Percentiles rank a stretch among this genome's conserved stretches.
Evolutionary conservation across 169 alveolate species (phyloP).

Genomic region (Plasmodium yoelii): DNA sequence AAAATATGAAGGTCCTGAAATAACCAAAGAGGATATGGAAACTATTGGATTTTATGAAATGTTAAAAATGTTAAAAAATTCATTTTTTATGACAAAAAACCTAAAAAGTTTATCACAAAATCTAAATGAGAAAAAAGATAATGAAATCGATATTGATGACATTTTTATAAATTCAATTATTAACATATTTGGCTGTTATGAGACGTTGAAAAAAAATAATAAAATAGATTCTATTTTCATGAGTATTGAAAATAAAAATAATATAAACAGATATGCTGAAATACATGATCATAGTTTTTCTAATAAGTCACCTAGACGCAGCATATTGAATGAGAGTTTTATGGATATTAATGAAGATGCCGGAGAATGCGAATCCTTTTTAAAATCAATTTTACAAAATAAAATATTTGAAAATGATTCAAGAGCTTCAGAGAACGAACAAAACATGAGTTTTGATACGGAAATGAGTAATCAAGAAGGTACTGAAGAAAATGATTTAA

Average conservation of each 20-base stretch:
- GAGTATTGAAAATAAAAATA: conserved; percentile 8
- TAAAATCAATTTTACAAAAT: conserved; percentile 21
- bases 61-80: conserved; percentile 30
- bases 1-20: background rate
- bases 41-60: conserved; percentile 23
- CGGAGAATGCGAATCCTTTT: conserved; percentile 27
- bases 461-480: conserved; percentile 5
- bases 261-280: conserved; percentile 6
- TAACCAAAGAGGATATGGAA: background rate
- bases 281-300: conserved; percentile 16
- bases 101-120: conserved; percentile 3
- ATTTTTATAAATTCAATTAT: conserved; percentile 33
- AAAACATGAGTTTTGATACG: background rate
- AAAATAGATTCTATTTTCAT: conserved; percentile 15
- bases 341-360: background rate
- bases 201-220: conserved; percentile 8
- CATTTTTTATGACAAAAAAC: conserved; percentile 46
- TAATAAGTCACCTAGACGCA: conserved; percentile 3
- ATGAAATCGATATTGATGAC: conserved; percentile 6
- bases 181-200: conserved; percentile 34
- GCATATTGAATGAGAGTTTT: background rate
- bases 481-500: conserved; percentile 5
- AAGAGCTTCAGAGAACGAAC: background rate
- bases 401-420: conserved; percentile 25
- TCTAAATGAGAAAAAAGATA: conserved; percentile 9